These are phyloP conservation scores for Xylariomycetidae sp. DNA, from an alignment of 2,329 filamentous ascomycete species.

Conservation along the genomic window DNA sequence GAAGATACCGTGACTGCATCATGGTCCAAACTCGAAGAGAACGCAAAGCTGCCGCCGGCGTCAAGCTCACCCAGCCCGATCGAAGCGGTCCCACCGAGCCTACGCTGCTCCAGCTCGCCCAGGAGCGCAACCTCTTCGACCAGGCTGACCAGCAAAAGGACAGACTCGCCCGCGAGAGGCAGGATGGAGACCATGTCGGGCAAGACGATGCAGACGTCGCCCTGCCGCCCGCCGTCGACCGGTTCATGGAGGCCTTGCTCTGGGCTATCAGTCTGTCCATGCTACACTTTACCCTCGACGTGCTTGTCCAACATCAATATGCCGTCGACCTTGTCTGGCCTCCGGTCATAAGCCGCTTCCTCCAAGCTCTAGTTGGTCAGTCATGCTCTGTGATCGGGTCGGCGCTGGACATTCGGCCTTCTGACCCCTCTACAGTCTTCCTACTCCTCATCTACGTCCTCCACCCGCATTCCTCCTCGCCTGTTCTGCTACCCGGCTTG, in stretches of 20 bases:
- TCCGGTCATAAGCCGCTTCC: slow-evolving; percentile 45
- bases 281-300: slow-evolving; percentile 72
- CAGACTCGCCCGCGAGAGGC: neutral
- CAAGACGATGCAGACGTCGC: slow-evolving; percentile 27
- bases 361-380: slow-evolving; percentile 44
- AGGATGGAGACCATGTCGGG: slow-evolving; percentile 27
- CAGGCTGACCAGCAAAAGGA: slow-evolving; percentile 33
- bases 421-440: slow-evolving; percentile 46
- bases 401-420: too few relatives aligned
- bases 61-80: slow-evolving; percentile 65
- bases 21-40: slow-evolving; percentile 48
- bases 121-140: slow-evolving; percentile 54
- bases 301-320: slow-evolving; percentile 74
- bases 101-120: slow-evolving; percentile 68
- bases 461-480: slow-evolving; percentile 46
- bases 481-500: slow-evolving; percentile 39
- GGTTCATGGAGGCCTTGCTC: slow-evolving; percentile 49
- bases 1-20: slow-evolving; percentile 8
- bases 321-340: slow-evolving; percentile 58
- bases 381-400: too few relatives aligned
- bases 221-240: slow-evolving; percentile 39
- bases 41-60: slow-evolving; percentile 35
- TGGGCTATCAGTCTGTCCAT: slow-evolving; percentile 60
- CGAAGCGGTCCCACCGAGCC: slow-evolving; percentile 54
- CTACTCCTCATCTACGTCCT: slow-evolving; percentile 49